A percentile compares a stretch with the other conserved stretches of the same genome.
phyloP scores from a whole-genome alignment of 192 early-diverging fungal genomes.

The Thamnidium elegans region DNA sequence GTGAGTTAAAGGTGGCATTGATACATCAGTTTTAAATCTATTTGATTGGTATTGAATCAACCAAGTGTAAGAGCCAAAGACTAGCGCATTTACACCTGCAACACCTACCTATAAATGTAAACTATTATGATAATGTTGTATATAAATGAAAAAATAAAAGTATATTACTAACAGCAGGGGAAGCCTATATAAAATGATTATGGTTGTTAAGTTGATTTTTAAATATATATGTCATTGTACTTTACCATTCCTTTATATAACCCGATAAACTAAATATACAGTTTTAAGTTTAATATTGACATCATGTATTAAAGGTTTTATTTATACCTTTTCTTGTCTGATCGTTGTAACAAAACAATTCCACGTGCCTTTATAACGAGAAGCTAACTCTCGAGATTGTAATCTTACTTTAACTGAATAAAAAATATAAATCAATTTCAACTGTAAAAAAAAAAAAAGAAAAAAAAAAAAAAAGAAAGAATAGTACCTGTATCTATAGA shows the following conservation, averaged over 20 bases:
- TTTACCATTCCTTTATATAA: conserved; percentile 62
- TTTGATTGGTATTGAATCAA: conserved; percentile 48
- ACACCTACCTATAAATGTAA: conserved; percentile 48
- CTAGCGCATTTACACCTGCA: conserved; percentile 51
- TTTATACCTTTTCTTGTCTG: conserved; percentile 52
- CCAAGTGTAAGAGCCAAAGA: conserved; percentile 54
- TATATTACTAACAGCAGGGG: conserved; percentile 46
- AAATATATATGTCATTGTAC: neutral
- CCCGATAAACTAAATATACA: conserved; percentile 41
- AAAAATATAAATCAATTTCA: neutral
- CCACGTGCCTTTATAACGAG: conserved; percentile 56
- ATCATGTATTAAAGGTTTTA: conserved; percentile 11
- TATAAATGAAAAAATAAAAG: neutral
- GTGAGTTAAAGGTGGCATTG: conserved; percentile 41
- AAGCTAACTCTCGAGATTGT: conserved; percentile 49
- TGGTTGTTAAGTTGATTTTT: neutral
- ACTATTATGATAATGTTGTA: neutral
- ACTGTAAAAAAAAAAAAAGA: neutral
- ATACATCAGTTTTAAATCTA: conserved; percentile 4
- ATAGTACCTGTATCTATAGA: conserved; percentile 30
- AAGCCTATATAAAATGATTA: conserved; percentile 39
- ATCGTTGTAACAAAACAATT: conserved; percentile 54
- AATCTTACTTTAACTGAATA: conserved; percentile 54
- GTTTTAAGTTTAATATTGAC: neutral
- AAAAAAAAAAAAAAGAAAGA: conserved; percentile 1